Conservation (phyloP, 768 basidiomycete species). For the Suillus paluster region DNA sequence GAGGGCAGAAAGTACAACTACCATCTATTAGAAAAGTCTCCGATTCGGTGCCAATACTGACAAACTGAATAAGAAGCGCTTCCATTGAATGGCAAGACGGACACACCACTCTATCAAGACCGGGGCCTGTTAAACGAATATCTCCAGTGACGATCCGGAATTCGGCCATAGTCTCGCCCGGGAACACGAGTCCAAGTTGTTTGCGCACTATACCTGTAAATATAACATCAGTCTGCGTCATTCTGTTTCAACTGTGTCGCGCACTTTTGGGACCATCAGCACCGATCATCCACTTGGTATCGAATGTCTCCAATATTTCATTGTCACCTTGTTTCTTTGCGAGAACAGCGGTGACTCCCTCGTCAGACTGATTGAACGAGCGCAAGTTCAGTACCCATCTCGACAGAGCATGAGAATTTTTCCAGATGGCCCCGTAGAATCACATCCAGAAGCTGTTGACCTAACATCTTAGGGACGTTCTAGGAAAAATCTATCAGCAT, state of each 20-base stretch:
- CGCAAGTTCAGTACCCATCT: slow-evolving; percentile 40
- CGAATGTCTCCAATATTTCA: slow-evolving; percentile 11
- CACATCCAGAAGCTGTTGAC: slow-evolving; percentile 32
- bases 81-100: background rate
- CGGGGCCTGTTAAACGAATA: slow-evolving; percentile 41
- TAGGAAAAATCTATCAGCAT: background rate
- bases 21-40: slow-evolving; percentile 29
- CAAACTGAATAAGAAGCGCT: background rate
- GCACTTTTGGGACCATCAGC: slow-evolving; percentile 21
- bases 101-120: slow-evolving; percentile 42
- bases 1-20: background rate
- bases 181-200: slow-evolving; percentile 13
- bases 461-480: slow-evolving; percentile 6
- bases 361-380: slow-evolving; percentile 36
- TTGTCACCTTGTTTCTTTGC: slow-evolving; percentile 11
- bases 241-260: background rate
- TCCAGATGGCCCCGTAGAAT: slow-evolving; percentile 1
- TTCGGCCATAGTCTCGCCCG: slow-evolving; percentile 34
- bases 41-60: slow-evolving; percentile 56
- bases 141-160: slow-evolving; percentile 33
- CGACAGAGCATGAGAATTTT: slow-evolving; percentile 29
- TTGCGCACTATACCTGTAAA: slow-evolving; percentile 9
- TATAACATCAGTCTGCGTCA: background rate
- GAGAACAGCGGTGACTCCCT: slow-evolving; percentile 31
- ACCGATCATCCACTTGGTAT: slow-evolving; percentile 15